phyloP scores from a whole-genome alignment of 1,284 basidiomycete genomes.

The Cutaneotrichosporon dermatis region DNA sequence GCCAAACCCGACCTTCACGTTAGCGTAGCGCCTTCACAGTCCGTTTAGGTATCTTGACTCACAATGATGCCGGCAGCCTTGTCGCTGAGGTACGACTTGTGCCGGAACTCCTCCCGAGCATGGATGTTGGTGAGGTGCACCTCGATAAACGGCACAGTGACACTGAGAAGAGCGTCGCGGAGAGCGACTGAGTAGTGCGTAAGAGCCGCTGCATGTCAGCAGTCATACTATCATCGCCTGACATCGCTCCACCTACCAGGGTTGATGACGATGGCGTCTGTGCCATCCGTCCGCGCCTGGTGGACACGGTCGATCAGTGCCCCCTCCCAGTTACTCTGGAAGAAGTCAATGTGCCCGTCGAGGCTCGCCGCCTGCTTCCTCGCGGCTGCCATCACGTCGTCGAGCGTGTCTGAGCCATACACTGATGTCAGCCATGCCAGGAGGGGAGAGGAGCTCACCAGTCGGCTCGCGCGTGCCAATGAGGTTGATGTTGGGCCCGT shows the following conservation, averaged over 20 bases:
- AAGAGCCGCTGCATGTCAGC: slow-evolving; percentile 11
- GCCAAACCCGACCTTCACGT: slow-evolving; percentile 20
- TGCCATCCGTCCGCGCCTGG: slow-evolving; percentile 28
- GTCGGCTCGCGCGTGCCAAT: slow-evolving; percentile 42
- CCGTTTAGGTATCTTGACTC: slow-evolving; percentile 2
- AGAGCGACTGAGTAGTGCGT: slow-evolving; percentile 45
- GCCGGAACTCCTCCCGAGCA: slow-evolving; percentile 43
- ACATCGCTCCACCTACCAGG: slow-evolving; percentile 21
- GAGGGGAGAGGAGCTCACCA: neutral
- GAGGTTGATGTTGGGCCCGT: slow-evolving; percentile 47
- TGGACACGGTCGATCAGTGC: slow-evolving; percentile 45
- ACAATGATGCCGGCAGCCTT: slow-evolving; percentile 31
- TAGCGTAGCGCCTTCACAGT: too few relatives aligned
- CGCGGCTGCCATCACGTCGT: slow-evolving; percentile 26
- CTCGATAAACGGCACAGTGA: slow-evolving; percentile 44
- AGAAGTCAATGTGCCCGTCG: slow-evolving; percentile 23
- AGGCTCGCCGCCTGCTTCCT: slow-evolving; percentile 14
- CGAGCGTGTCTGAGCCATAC: slow-evolving; percentile 38
- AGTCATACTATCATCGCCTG: neutral
- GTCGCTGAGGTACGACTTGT: slow-evolving; percentile 44
- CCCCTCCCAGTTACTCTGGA: slow-evolving; percentile 47
- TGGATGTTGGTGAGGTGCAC: slow-evolving; percentile 46
- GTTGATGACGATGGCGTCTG: slow-evolving; percentile 42
- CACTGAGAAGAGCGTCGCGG: slow-evolving; percentile 38
- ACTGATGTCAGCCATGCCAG: slow-evolving; percentile 10